phyloP scores from a whole-genome alignment of 371 early-diverging fungal genomes.

The Mucor irregularis region DNA sequence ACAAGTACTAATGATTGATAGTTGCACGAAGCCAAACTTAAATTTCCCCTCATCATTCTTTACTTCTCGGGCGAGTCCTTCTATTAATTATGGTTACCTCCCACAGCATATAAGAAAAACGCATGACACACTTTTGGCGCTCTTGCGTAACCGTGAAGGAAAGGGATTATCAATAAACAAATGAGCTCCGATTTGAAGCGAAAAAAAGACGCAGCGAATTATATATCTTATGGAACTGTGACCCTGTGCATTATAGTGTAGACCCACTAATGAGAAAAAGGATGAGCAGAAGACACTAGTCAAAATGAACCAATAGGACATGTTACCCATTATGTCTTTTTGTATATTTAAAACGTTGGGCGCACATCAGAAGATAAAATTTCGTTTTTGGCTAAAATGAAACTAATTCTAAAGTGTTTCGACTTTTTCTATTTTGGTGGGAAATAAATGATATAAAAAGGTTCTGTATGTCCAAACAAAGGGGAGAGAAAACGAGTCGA shows the following conservation, averaged over 20 bases:
- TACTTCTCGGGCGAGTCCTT: not conserved
- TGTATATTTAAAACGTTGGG: not conserved
- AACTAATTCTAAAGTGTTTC: slow-evolving; percentile 18
- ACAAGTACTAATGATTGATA: too few species aligned
- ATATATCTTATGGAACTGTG: not conserved
- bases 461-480: not conserved
- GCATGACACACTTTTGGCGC: not conserved
- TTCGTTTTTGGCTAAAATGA: slow-evolving; percentile 17
- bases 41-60: not conserved
- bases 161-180: too few species aligned
- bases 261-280: too few species aligned
- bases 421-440: slow-evolving; percentile 6
- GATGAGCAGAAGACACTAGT: too few species aligned
- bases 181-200: too few species aligned
- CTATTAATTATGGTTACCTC: not conserved
- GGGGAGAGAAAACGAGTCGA: not conserved
- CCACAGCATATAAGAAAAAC: not conserved
- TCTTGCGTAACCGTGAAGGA: too few species aligned
- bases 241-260: too few species aligned
- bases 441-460: not conserved
- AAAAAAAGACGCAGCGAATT: not conserved
- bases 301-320: too few species aligned
- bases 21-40: too few species aligned
- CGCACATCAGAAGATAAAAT: slow-evolving; percentile 17
- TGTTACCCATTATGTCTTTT: slow-evolving; percentile 9